Conservation (phyloP, 192 early-diverging fungal species). For the Backusella luteola region DNA sequence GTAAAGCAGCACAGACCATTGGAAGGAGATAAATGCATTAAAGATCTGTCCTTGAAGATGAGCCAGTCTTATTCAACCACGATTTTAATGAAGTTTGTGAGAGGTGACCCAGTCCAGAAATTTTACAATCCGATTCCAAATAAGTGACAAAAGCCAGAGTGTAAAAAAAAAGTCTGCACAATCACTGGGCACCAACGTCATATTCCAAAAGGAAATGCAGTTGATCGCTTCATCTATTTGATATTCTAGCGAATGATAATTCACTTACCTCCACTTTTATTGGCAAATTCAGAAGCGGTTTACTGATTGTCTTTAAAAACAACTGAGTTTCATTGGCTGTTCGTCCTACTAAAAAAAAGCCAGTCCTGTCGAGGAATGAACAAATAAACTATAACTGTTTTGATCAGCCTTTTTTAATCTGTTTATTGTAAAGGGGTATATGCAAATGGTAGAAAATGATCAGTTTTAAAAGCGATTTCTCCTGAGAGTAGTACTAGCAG, state of each 20-base stretch:
- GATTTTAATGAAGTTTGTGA: slow-evolving; percentile 16
- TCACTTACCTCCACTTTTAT: neutral
- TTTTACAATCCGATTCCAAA: neutral
- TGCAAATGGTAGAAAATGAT: neutral
- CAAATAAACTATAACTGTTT: neutral
- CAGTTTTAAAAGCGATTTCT: neutral
- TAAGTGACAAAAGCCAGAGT: neutral
- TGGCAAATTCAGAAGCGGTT: neutral
- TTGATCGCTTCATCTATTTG: neutral
- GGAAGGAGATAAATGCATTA: slow-evolving; percentile 1
- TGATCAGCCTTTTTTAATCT: neutral
- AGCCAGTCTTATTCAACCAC: slow-evolving; percentile 21
- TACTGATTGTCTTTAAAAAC: neutral
- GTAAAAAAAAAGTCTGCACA: neutral
- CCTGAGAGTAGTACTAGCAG: neutral
- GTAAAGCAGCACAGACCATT: slow-evolving; percentile 1
- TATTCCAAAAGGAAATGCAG: neutral
- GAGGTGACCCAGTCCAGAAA: slow-evolving; percentile 10
- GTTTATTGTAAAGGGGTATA: neutral
- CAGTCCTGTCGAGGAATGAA: neutral
- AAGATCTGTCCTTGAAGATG: neutral
- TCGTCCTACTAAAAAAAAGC: slow-evolving; percentile 7
- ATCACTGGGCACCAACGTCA: neutral
- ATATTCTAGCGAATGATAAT: neutral
- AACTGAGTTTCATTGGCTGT: neutral